Base-by-base conservation (phyloP, 805 yeast genomes). In the Pichia phayaonensis region DNA sequence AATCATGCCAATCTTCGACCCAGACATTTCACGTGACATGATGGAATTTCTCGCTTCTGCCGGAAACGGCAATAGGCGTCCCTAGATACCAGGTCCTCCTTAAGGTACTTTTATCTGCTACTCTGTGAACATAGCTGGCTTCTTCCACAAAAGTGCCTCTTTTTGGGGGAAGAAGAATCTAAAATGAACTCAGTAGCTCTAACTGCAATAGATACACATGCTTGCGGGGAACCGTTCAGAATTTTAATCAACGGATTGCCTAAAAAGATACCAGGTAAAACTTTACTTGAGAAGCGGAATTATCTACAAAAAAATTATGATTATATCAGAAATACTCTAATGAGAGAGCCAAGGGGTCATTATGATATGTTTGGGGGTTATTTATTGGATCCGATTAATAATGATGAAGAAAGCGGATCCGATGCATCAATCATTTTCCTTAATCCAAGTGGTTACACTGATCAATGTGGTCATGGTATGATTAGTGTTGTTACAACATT, bases 401-500 rank as follows among this genome's bases (percentile, higher is more conserved):
- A 29, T 29, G 6, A 3, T 11, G 51, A 45, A 36, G 42, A 27
- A 5, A 2, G 22, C 4, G 56, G 53, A n/a, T 61, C 62, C 2
- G 63, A 62, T 51, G 57, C 60, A 22, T 63, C 61, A 1, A 58
- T 56, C 5, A 51, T 62, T 8, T 62, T 62, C 44, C 46, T 59
- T 38, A 61, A 62, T 43, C 61, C 62, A 1, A 56, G 58, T 39
- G 65, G 66, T 4, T 61, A 61, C 42, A 61, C 62, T 6, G 65
- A 62, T 44, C 65, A 61, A 44, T 62, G 66, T 51, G 66, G 66
- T 3, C 66, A 62, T 51, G 66, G 66, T 2, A 56, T 59, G 49
- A 59, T 62, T 29, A 59, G 65, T 7, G 53, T 54, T 23, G 60
- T 59, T 3, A 57, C 65, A 1, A 53, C 59, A 16, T 31, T 59